A percentile compares a stretch with the other conserved stretches of the same genome.
Conservation (phyloP, 345 rosid species). For the Kernera saxatilis region DNA sequence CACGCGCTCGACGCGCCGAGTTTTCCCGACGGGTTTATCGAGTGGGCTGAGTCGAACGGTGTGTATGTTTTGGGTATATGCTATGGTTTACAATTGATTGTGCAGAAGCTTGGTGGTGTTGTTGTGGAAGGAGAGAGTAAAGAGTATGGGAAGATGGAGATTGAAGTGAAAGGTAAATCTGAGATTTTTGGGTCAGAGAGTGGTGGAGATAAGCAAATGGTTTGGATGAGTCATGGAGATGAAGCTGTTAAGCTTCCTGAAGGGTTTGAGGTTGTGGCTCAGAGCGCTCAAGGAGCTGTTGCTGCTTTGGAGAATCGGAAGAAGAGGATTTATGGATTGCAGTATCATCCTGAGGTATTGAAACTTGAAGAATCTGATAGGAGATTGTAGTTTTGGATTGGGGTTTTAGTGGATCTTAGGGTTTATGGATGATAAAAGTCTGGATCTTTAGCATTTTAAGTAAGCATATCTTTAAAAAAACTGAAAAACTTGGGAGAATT, state of each 20-base stretch:
- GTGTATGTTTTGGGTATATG: conserved; percentile 74
- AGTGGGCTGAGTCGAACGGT: conserved; percentile 61
- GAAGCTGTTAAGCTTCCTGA: conserved; percentile 67
- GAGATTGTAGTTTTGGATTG: background rate
- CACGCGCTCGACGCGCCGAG: conserved; percentile 65
- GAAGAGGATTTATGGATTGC: conserved; percentile 77
- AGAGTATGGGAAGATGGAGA: conserved; percentile 97
- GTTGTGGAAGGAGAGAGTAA: conserved; percentile 71
- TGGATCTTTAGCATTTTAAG: background rate
- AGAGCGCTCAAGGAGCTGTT: conserved; percentile 73
- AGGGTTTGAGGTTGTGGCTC: conserved; percentile 71
- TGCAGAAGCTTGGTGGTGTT: conserved; percentile 76
- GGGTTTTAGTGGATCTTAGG: background rate
- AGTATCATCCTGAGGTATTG: conserved; percentile 91
- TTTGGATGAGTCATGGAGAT: conserved; percentile 99
- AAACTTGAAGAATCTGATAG: background rate
- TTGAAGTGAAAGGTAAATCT: conserved; percentile 43
- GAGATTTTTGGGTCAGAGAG: conserved; percentile 62
- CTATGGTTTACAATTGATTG: conserved; percentile 82
- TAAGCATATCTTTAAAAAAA: background rate
- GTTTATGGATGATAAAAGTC: background rate
- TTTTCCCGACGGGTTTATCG: conserved; percentile 64
- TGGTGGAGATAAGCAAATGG: conserved; percentile 69
- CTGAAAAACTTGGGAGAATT: background rate
- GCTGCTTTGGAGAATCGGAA: conserved; percentile 66